Percentiles rank a stretch among this genome's conserved stretches.
Evolutionary conservation across 73 alveolate species (phyloP).

Genomic region (Paramecium octaurelia): DNA sequence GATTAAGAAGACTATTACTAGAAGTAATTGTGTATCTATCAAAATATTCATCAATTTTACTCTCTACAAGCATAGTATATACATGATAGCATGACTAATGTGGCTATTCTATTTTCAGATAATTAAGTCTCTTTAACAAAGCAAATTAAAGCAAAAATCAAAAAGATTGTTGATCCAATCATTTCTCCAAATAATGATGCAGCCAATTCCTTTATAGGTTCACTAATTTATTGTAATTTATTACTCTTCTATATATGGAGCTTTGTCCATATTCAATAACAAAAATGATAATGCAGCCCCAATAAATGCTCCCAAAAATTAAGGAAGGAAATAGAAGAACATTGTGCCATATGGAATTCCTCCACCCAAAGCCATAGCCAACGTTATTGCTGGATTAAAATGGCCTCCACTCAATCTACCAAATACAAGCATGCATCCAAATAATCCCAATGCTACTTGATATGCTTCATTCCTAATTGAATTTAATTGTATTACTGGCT

Average conservation of each 20-base stretch:
- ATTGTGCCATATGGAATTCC: not conserved
- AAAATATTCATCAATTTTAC: not conserved
- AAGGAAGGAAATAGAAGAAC: not conserved
- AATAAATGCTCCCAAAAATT: not conserved
- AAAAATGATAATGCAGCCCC: not conserved
- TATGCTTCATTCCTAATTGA: not conserved
- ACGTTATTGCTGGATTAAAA: slow-evolving; percentile 31
- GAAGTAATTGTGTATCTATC: slow-evolving; percentile 11
- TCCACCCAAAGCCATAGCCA: not conserved
- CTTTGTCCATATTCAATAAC: not conserved
- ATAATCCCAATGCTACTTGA: not conserved
- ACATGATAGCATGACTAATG: not conserved
- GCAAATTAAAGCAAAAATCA: not conserved
- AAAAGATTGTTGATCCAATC: slow-evolving; percentile 31
- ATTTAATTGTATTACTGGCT: not conserved
- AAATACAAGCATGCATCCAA: slow-evolving; percentile 26
- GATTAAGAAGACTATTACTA: slow-evolving; percentile 3
- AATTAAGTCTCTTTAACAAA: slow-evolving; percentile 16
- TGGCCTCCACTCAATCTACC: slow-evolving; percentile 48
- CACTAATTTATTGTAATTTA: not conserved
- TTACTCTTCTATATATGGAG: slow-evolving; percentile 39
- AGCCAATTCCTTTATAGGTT: not conserved
- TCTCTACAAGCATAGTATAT: slow-evolving; percentile 13
- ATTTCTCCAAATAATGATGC: slow-evolving; percentile 37
- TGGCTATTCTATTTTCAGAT: not conserved